Conservation (phyloP, 2,329 filamentous ascomycete species). For the Fusarium sp. region DNA sequence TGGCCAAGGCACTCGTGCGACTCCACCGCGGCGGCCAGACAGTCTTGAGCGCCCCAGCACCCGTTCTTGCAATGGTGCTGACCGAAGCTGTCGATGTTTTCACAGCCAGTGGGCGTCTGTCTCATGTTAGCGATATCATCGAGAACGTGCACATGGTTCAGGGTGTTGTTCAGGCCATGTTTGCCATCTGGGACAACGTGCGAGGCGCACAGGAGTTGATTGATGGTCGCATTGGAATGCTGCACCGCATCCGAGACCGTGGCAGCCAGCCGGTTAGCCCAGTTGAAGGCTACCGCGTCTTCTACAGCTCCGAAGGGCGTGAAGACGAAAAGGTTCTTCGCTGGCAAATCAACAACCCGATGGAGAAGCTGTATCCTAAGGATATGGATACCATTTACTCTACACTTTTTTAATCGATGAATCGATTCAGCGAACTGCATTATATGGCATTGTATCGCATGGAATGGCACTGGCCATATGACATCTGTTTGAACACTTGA, state of each 20-base stretch:
- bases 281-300: slow-evolving; percentile 48
- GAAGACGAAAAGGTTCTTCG: slow-evolving; percentile 45
- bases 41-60: slow-evolving; percentile 61
- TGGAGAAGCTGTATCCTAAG: slow-evolving; percentile 51
- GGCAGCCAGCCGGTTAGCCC: slow-evolving; percentile 45
- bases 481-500: slow-evolving; percentile 11
- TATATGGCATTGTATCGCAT: background rate
- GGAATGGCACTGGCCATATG: background rate
- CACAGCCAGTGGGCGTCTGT: slow-evolving; percentile 66
- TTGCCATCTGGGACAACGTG: slow-evolving; percentile 69
- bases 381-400: slow-evolving; percentile 54
- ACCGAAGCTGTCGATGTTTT: slow-evolving; percentile 74
- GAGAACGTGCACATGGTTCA: slow-evolving; percentile 65
- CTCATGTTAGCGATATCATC: slow-evolving; percentile 63
- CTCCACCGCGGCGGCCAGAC: slow-evolving; percentile 49
- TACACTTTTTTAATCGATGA: slow-evolving; percentile 37
- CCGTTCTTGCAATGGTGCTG: slow-evolving; percentile 71
- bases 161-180: slow-evolving; percentile 65
- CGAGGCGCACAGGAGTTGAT: slow-evolving; percentile 62
- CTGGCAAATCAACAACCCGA: slow-evolving; percentile 53
- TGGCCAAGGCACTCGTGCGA: slow-evolving; percentile 56
- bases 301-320: slow-evolving; percentile 44
- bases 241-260: slow-evolving; percentile 51
- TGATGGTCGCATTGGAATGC: slow-evolving; percentile 50
- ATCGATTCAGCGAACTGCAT: background rate